phyloP scores from a whole-genome alignment of 2,329 filamentous ascomycete species.

The Lasiodiplodia gonubiensis region DNA sequence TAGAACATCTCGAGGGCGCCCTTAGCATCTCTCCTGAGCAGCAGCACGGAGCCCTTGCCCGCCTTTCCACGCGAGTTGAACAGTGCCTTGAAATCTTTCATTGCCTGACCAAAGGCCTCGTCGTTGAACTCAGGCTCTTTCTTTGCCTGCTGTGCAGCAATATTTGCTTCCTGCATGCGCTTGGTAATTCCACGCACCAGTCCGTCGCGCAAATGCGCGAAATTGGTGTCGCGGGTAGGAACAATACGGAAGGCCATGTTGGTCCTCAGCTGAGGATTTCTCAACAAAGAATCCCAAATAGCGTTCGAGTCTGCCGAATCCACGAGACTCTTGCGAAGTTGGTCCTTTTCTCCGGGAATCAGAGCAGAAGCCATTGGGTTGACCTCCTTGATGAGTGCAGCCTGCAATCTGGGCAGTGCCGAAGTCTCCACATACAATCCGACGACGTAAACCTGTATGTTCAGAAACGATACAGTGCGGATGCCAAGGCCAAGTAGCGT shows the following conservation, averaged over 20 bases:
- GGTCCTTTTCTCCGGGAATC: conserved; percentile 79
- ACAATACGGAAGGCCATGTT: conserved; percentile 79
- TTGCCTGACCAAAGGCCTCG: conserved; percentile 74
- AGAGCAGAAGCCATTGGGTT: conserved; percentile 81
- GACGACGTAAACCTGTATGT: conserved; percentile 92
- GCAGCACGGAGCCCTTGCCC: conserved; percentile 77
- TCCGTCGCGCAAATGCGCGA: conserved; percentile 87
- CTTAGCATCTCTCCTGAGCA: conserved; percentile 68
- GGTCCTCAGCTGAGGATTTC: conserved; percentile 36
- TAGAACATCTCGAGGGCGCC: conserved; percentile 68
- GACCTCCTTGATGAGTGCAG: conserved; percentile 74
- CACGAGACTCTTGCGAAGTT: conserved; percentile 70
- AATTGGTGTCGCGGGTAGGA: conserved; percentile 93
- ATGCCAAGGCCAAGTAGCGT: conserved; percentile 87
- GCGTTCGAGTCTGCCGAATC: conserved; percentile 72
- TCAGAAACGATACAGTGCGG: conserved; percentile 85
- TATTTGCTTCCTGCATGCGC: conserved; percentile 65
- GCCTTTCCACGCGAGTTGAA: conserved; percentile 79
- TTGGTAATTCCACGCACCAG: conserved; percentile 85
- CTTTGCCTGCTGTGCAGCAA: conserved; percentile 48
- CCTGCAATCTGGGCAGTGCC: conserved; percentile 82
- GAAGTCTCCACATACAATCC: conserved; percentile 87
- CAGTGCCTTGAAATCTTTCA: conserved; percentile 79
- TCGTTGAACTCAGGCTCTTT: conserved; percentile 63
- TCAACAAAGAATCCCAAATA: conserved; percentile 76